Evolutionary conservation across 2,329 filamentous ascomycete genomes (phyloP).

Genomic region (Paecilomyces sp.): DNA sequence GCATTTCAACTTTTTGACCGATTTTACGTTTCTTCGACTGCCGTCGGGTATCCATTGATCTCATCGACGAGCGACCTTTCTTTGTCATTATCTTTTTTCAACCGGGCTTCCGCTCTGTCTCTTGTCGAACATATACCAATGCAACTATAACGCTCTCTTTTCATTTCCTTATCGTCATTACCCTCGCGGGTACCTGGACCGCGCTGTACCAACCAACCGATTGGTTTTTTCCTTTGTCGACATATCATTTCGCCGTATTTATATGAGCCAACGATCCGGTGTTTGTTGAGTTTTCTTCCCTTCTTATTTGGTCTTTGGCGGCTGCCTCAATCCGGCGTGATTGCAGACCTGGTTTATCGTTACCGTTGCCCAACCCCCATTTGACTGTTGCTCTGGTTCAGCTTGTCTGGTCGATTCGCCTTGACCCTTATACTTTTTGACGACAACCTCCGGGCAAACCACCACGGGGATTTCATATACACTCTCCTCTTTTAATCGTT

Average conservation of each 20-base stretch:
- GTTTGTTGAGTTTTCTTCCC: slow-evolving; percentile 10
- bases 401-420: slow-evolving; percentile 17
- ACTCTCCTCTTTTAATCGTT: too few relatives aligned
- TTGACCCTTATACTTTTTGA: slow-evolving; percentile 1
- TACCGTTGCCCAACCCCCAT: background rate
- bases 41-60: slow-evolving; percentile 10
- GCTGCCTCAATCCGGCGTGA: slow-evolving; percentile 8
- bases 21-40: background rate
- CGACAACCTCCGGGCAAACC: background rate
- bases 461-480: background rate
- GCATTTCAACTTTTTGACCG: slow-evolving; percentile 10
- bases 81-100: slow-evolving; percentile 7
- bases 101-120: slow-evolving; percentile 10
- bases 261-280: slow-evolving; percentile 18
- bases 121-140: slow-evolving; percentile 26
- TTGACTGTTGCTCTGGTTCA: slow-evolving; percentile 12
- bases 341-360: slow-evolving; percentile 5
- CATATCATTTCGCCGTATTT: slow-evolving; percentile 16
- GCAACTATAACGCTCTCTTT: slow-evolving; percentile 34
- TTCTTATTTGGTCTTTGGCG: slow-evolving; percentile 7
- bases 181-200: slow-evolving; percentile 16
- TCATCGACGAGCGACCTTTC: slow-evolving; percentile 15
- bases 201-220: slow-evolving; percentile 18
- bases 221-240: slow-evolving; percentile 15
- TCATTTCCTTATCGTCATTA: slow-evolving; percentile 25